Percentiles rank a stretch among this genome's conserved stretches.
phyloP scores from a whole-genome alignment of 2,329 filamentous ascomycete species.

The Pyricularia sp. region DNA sequence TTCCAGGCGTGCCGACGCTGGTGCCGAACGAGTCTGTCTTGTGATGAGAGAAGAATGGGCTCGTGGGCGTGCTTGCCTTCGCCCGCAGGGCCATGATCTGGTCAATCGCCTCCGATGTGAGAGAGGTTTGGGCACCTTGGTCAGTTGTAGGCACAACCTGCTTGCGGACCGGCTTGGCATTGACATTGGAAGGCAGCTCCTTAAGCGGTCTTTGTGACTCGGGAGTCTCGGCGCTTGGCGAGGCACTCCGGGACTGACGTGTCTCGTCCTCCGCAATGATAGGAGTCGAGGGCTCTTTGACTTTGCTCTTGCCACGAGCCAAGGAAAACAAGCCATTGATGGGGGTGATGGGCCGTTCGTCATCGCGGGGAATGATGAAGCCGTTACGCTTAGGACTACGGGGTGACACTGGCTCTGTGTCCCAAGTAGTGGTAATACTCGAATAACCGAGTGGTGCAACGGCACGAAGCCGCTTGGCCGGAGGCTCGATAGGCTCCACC shows the following conservation, averaged over 20 bases:
- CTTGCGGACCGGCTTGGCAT: slow-evolving; percentile 26
- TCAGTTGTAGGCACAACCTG: slow-evolving; percentile 40
- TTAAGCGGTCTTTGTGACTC: slow-evolving; percentile 46
- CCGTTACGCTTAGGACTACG: slow-evolving; percentile 41
- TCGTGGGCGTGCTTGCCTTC: slow-evolving; percentile 23
- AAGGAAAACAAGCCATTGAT: slow-evolving; percentile 27
- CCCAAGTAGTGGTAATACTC: slow-evolving; percentile 22
- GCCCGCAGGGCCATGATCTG: slow-evolving; percentile 45
- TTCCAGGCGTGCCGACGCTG: slow-evolving; percentile 17
- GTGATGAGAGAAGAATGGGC: slow-evolving; percentile 13
- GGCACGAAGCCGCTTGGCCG: slow-evolving; percentile 4
- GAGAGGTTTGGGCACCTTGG: slow-evolving; percentile 65
- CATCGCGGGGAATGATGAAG: slow-evolving; percentile 41
- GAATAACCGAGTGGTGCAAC: slow-evolving; percentile 24
- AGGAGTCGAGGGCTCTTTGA: slow-evolving; percentile 22
- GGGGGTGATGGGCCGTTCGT: slow-evolving; percentile 23
- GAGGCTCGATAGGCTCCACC: slow-evolving; percentile 15
- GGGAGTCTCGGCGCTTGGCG: slow-evolving; percentile 30
- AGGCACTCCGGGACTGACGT: slow-evolving; percentile 34
- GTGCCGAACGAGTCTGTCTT: slow-evolving; percentile 22
- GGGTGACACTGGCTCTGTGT: slow-evolving; percentile 31
- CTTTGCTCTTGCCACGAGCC: slow-evolving; percentile 31
- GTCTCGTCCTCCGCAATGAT: slow-evolving; percentile 54
- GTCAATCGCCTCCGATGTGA: slow-evolving; percentile 76
- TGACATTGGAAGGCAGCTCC: slow-evolving; percentile 48